phyloP scores from a whole-genome alignment of 1,284 basidiomycete species.

The Ustilago sp. region DNA sequence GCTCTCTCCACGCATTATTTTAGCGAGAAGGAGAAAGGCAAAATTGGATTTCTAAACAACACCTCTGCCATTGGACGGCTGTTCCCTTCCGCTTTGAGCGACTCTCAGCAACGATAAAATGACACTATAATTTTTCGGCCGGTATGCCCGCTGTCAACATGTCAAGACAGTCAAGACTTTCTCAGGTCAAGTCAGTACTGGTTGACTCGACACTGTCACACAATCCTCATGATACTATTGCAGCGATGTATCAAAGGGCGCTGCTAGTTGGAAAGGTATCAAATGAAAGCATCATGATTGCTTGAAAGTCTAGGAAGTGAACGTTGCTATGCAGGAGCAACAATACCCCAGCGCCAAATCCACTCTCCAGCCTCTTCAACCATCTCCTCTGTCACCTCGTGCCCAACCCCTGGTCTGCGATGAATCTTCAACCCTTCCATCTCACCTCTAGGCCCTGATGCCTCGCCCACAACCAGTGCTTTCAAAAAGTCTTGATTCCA shows the following conservation, averaged over 20 bases:
- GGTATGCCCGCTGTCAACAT: not conserved
- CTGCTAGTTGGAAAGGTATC: not conserved
- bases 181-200: too few species aligned
- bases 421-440: constrained; percentile 54
- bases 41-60: constrained; percentile 49
- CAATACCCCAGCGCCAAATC: constrained; percentile 57
- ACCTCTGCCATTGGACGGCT: constrained; percentile 22
- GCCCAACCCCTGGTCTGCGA: constrained; percentile 50
- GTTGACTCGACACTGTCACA: too few species aligned
- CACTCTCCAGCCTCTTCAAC: constrained; percentile 62
- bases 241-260: not conserved
- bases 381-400: constrained; percentile 62
- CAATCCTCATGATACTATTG: not conserved
- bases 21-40: not conserved
- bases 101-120: too few species aligned
- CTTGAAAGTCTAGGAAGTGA: not conserved
- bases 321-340: constrained; percentile 13
- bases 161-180: not conserved
- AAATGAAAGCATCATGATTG: not conserved
- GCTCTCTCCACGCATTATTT: too few species aligned
- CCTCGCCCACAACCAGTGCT: constrained; percentile 55
- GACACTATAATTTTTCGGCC: not conserved
- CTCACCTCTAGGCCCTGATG: constrained; percentile 28
- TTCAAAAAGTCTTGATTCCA: constrained; percentile 64
- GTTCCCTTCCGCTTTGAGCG: not conserved